Evolutionary conservation across 441 rosid genomes (phyloP).

Genomic region (Populus hybrid): DNA sequence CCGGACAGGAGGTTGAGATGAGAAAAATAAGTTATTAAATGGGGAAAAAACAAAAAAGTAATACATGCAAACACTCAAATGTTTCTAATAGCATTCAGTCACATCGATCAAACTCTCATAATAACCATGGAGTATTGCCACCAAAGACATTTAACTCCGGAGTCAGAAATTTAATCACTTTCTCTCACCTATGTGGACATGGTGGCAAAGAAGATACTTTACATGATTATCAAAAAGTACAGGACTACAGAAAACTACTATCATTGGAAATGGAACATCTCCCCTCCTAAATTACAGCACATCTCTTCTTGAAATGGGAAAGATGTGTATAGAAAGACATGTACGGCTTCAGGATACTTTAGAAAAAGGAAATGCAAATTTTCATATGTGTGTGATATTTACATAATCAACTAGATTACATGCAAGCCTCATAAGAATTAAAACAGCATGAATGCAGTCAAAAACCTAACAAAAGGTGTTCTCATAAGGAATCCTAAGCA

Average conservation of each 20-base stretch:
- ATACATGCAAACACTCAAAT: neutral
- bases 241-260: neutral
- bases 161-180: neutral
- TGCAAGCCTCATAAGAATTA: too few relatives aligned
- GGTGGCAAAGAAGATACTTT: neutral
- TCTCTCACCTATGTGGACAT: neutral
- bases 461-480: neutral
- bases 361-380: too few relatives aligned
- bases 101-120: neutral
- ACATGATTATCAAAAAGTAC: neutral
- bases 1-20: neutral
- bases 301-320: neutral
- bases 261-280: neutral
- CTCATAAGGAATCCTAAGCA: neutral
- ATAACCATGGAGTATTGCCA: neutral
- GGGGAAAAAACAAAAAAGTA: neutral
- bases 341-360: neutral
- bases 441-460: too few relatives aligned
- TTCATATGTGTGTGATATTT: too few relatives aligned
- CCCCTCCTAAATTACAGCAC: neutral
- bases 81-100: neutral
- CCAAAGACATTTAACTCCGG: neutral
- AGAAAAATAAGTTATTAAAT: neutral
- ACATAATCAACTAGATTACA: too few relatives aligned
- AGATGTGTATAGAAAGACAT: neutral